Evolutionary conservation across 202 grass and related monocot species (phyloP), one percentile per base, ranked within the genome.

Genomic region (Digitaria exilis): DNA sequence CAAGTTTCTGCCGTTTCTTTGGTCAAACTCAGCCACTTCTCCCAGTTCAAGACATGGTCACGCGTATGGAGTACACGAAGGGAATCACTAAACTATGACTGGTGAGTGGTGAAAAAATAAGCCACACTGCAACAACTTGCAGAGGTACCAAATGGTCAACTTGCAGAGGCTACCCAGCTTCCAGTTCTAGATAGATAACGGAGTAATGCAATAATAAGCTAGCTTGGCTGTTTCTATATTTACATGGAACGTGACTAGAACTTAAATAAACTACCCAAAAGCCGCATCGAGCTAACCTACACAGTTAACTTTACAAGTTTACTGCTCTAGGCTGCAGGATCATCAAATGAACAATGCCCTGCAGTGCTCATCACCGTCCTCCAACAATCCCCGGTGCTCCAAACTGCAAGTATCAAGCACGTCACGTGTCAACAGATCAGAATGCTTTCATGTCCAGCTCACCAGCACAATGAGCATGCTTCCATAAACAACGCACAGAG

Each of bases 301-400:
- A 80, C 15, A 2, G 14, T 41, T 24, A 56, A 42, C 16, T 58
- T 71, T 71, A 81, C 65, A 81, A 31, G 24, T 29, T 66, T 59
- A 6, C 37, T 18, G 32, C 18, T 11, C 50, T 35, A 50, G n/a
- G 65, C 50, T 10, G 65, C 24, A 69, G 25, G 41, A 29, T 30
- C 0, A 0, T 43, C 0, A 0, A 3, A 6, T n/a, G 5, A 66
- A 66, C 46, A 86, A 35, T 15, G 67, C 18, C 70, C 83, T 32
- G 28, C 77, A 57, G 78, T 31, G 22, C 74, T 57, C 81, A 84
- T 85, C 21, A 97, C 85, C 1, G 48, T 76, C 77, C 88, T 80
- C 91, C 91, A 97, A 74, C 74, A 83, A 58, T 94, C 91, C 2
- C 94, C 94, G 0, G 28, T 45, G 5, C 94, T 90, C 94, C 94